Base-by-base conservation (phyloP, 2,329 filamentous ascomycete species). In the Achaetomium macrosporum region DNA sequence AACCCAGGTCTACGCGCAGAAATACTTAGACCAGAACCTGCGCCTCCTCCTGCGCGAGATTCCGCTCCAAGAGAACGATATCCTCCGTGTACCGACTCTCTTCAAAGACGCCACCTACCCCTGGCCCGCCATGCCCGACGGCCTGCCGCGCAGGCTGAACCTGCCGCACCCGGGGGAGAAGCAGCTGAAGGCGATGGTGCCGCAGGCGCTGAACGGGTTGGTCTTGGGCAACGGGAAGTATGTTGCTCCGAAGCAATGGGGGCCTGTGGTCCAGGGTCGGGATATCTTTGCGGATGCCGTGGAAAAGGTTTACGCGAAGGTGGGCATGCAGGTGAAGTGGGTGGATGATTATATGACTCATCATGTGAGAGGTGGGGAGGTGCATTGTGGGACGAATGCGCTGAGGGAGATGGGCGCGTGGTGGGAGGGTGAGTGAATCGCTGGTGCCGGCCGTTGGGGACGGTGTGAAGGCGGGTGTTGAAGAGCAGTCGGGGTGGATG, bases 281-380 rank as follows among this genome's bases (percentile, higher is more conserved):
- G 51, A 45, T 36, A 42, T 53, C 13, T 48, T 53, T 35, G 45
- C 3, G 8, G 45, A 49, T 16, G 35, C 40, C 20, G 51, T 53
- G 12, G 41, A 49, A 25, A 16, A 49, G 41, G 40, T 49, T 1
- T 53, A 53, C 35, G 45, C 16, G 9, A 17, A 20, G 13, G 51
- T 29, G 9, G 51, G 51, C 11, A 40, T 53, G 30, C 12, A n/a
- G 13, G 45, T 49, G 20, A 13, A 16, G 35, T 53, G 51, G 45
- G 45, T 53, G 35, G 51, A 53, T 45, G 45, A 53, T 19, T 53
- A 49, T 31, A 53, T 53, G 45, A 53, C 39, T 30, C 51, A 53
- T 35, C 45, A 53, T 40, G 51, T 53, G 9, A 39, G 51, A 29
- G 51, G 51, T 2, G 51, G 45, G 5, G 51, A 53, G 45, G 44